Conservation (phyloP, 345 rosid genomes). For the Geranium brycei region DNA sequence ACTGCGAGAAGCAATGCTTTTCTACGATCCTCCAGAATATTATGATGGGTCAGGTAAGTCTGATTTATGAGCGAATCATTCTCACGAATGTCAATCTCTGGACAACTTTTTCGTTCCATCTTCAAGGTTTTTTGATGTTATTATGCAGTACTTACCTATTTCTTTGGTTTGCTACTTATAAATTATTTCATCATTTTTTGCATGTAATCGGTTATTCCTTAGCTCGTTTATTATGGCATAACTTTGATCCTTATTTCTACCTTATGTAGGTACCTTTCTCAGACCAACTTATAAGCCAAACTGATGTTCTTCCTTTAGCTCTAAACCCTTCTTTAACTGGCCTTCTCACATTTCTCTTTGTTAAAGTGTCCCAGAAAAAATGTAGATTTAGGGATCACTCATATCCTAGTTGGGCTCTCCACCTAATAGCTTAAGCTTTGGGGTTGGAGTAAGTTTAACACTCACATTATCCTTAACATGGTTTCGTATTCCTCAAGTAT, state of each 20-base stretch:
- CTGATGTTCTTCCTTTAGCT: no score
- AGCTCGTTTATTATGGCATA: no score
- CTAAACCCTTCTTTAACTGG: no score
- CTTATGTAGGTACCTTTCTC: no score
- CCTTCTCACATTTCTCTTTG: no score
- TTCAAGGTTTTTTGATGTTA: not conserved
- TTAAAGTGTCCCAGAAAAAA: no score
- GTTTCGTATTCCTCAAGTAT: not conserved
- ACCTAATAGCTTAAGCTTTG: no score
- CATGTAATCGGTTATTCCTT: not conserved
- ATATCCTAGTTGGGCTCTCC: no score
- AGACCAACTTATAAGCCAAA: no score
- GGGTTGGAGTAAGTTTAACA: no score
- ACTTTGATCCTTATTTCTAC: no score
- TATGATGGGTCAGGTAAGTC: slow-evolving; percentile 65
- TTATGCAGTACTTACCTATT: not conserved
- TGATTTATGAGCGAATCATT: not conserved
- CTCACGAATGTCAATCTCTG: not conserved
- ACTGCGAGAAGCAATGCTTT: slow-evolving; percentile 76
- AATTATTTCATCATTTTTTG: not conserved
- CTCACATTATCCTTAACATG: not conserved
- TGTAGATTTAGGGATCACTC: no score
- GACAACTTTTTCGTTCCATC: not conserved
- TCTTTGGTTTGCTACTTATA: not conserved
- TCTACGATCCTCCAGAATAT: slow-evolving; percentile 85